phyloP scores from a whole-genome alignment of 768 basidiomycete genomes.

The Tulasnella sp. region DNA sequence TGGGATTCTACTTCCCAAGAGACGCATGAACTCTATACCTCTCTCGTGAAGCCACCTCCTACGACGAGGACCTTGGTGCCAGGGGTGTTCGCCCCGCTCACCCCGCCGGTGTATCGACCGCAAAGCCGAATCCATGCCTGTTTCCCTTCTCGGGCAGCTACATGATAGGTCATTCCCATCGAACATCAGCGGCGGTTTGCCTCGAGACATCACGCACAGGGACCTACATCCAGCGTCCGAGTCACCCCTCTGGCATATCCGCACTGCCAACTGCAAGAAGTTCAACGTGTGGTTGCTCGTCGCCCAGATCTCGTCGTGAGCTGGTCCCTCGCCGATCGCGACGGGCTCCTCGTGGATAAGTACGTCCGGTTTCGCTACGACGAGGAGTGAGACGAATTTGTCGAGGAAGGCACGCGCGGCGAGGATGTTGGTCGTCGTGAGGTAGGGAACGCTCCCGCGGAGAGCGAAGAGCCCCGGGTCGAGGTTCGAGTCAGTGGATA shows the following conservation, averaged over 20 bases:
- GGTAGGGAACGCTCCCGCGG: slow-evolving; percentile 77
- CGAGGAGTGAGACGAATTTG: slow-evolving; percentile 58
- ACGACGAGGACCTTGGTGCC: slow-evolving; percentile 48
- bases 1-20: neutral
- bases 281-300: slow-evolving; percentile 72
- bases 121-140: slow-evolving; percentile 66
- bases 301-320: slow-evolving; percentile 50
- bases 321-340: slow-evolving; percentile 34
- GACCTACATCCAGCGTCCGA: neutral
- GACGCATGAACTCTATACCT: slow-evolving; percentile 33
- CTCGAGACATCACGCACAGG: neutral
- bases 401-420: slow-evolving; percentile 86
- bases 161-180: slow-evolving; percentile 71
- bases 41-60: slow-evolving; percentile 48
- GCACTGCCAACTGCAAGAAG: slow-evolving; percentile 79
- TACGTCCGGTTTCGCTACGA: slow-evolving; percentile 35
- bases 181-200: slow-evolving; percentile 8
- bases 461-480: slow-evolving; percentile 68
- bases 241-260: slow-evolving; percentile 53
- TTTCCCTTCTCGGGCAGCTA: slow-evolving; percentile 54
- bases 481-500: slow-evolving; percentile 13
- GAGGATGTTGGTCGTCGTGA: slow-evolving; percentile 82
- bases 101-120: slow-evolving; percentile 54
- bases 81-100: neutral
- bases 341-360: slow-evolving; percentile 31